These are phyloP conservation scores for Dioszegia aurantiaca DNA, from an alignment of 768 basidiomycete species.

Conservation along the genomic window DNA sequence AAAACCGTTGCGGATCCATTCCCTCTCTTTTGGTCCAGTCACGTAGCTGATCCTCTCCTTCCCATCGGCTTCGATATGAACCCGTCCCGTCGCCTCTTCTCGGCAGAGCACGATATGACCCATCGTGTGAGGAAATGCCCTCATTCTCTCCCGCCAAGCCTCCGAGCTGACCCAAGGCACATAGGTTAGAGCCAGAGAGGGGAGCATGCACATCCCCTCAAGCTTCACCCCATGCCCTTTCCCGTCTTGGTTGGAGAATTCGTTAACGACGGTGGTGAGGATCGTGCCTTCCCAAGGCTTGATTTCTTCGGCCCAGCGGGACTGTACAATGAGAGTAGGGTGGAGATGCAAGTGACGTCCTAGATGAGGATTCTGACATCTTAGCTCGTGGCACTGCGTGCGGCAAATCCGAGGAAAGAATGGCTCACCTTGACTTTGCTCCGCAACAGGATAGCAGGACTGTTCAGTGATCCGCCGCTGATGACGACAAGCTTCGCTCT, in stretches of 20 bases:
- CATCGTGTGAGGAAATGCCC: constrained; percentile 24
- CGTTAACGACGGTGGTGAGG: constrained; percentile 42
- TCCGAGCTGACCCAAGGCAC: constrained; percentile 18
- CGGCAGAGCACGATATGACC: constrained; percentile 36
- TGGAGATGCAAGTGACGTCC: constrained; percentile 46
- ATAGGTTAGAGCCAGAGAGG: constrained; percentile 5
- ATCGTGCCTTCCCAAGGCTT: constrained; percentile 45
- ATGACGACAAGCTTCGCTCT: constrained; percentile 29
- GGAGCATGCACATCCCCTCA: constrained; percentile 31
- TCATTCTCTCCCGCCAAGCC: constrained; percentile 26
- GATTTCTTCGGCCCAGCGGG: constrained; percentile 34
- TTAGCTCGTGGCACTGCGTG: too few relatives aligned
- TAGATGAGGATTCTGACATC: constrained; percentile 32
- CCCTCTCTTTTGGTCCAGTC: constrained; percentile 29
- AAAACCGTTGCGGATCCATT: constrained; percentile 23
- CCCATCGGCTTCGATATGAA: constrained; percentile 25
- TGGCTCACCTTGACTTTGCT: constrained; percentile 29
- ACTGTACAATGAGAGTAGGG: constrained; percentile 33
- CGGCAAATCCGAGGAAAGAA: too few relatives aligned
- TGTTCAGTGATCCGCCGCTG: constrained; percentile 39
- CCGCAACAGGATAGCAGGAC: constrained; percentile 38
- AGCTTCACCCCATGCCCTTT: constrained; percentile 44
- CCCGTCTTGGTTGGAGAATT: constrained; percentile 33
- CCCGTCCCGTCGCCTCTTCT: constrained; percentile 26
- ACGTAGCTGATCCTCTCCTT: constrained; percentile 31